These are phyloP conservation scores for Prosopis cineraria DNA, from an alignment of 306 rosid genomes.

Conservation along the genomic window DNA sequence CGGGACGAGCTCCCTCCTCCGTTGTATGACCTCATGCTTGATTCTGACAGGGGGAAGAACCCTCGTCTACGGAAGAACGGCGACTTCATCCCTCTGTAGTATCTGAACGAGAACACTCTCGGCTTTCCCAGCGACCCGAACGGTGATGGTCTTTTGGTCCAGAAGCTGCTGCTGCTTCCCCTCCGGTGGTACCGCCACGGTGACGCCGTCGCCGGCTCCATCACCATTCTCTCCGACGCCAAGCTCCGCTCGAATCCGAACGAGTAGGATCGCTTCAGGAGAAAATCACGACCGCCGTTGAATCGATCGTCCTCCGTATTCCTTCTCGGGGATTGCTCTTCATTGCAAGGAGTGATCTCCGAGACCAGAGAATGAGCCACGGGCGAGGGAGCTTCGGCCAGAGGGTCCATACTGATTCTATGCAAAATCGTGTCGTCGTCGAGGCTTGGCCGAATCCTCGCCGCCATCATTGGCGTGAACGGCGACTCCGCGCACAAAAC, in stretches of 20 bases:
- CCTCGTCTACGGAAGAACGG: conserved; percentile 85
- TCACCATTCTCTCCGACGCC: conserved; percentile 73
- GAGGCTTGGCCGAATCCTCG: conserved; percentile 80
- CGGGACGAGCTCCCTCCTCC: conserved; percentile 71
- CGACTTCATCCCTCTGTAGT: conserved; percentile 86
- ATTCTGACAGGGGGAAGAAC: conserved; percentile 78
- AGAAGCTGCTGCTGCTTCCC: conserved; percentile 55
- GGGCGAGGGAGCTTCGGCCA: conserved; percentile 34
- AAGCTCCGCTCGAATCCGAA: conserved; percentile 84
- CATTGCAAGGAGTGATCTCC: conserved; percentile 73
- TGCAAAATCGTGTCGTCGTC: conserved; percentile 66
- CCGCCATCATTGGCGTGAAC: conserved; percentile 82
- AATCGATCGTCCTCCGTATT: conserved; percentile 54
- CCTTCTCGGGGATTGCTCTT: conserved; percentile 54
- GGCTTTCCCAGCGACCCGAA: conserved; percentile 77
- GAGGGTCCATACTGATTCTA: conserved; percentile 53
- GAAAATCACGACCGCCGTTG: conserved; percentile 57
- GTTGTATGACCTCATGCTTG: conserved; percentile 63
- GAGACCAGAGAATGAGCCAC: conserved; percentile 30
- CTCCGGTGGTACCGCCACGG: conserved; percentile 81
- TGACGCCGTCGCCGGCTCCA: conserved; percentile 73
- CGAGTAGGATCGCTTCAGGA: conserved; percentile 79
- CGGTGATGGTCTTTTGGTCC: conserved; percentile 83
- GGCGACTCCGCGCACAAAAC: conserved; percentile 80
- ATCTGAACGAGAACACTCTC: conserved; percentile 75